Conservation (phyloP, 139 green algal species). For the Chlamydomonas incerta region DNA sequence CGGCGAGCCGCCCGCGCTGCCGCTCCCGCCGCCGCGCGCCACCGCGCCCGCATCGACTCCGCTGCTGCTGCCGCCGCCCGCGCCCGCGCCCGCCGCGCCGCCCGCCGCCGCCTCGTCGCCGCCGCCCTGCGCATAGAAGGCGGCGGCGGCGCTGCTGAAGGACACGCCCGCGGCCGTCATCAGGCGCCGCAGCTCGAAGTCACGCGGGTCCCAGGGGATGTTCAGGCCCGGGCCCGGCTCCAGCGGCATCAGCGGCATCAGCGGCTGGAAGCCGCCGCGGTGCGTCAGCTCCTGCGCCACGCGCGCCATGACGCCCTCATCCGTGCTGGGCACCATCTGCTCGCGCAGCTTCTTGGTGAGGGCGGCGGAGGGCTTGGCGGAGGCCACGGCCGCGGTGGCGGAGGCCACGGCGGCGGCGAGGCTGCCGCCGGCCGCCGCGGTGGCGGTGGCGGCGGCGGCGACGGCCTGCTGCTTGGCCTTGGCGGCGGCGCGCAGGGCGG, state of each 20-base stretch:
- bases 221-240: neutral
- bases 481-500: slow-evolving; percentile 35
- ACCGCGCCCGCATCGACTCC: neutral
- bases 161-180: neutral
- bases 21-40: too few relatives aligned
- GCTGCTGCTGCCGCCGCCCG: neutral
- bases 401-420: neutral
- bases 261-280: slow-evolving; percentile 56
- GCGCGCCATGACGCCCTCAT: slow-evolving; percentile 1
- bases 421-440: neutral
- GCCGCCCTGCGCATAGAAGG: neutral
- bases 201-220: slow-evolving; percentile 17
- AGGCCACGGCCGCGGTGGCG: neutral
- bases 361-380: slow-evolving; percentile 2
- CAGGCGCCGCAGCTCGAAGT: slow-evolving; percentile 29
- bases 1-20: too few relatives aligned
- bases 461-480: slow-evolving; percentile 30
- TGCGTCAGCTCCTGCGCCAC: slow-evolving; percentile 53
- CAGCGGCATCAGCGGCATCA: slow-evolving; percentile 61
- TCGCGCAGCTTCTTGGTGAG: slow-evolving; percentile 14
- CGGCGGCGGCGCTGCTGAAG: too few relatives aligned
- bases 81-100: too few relatives aligned
- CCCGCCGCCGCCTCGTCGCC: too few relatives aligned
- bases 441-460: slow-evolving; percentile 15
- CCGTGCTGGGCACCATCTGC: slow-evolving; percentile 35